A percentile compares a stretch with the other conserved stretches of the same genome.
Evolutionary conservation across 139 green algal genomes (phyloP).

Genomic region (Asterochloris erici): DNA sequence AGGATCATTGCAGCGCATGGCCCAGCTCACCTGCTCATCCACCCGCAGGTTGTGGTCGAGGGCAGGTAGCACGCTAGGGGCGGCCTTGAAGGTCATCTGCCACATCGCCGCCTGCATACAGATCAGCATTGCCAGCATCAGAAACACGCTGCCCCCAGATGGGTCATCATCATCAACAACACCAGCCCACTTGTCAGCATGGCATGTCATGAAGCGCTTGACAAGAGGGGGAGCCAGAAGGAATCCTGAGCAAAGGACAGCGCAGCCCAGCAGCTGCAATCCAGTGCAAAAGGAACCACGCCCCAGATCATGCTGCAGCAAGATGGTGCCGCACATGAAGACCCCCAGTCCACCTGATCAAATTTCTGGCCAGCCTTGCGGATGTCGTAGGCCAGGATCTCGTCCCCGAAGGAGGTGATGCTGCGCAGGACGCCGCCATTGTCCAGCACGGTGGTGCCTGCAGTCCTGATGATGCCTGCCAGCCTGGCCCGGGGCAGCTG

Average conservation of each 20-base stretch:
- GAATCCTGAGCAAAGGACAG: too few relatives aligned
- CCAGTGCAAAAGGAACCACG: too few relatives aligned
- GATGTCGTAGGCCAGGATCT: constrained; percentile 71
- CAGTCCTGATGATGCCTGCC: constrained; percentile 42
- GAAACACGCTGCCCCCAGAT: too few relatives aligned
- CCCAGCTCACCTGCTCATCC: constrained; percentile 35
- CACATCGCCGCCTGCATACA: constrained; percentile 63
- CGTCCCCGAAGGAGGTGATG: constrained; percentile 63
- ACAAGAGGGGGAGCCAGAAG: too few relatives aligned
- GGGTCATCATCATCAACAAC: too few relatives aligned
- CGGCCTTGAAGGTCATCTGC: constrained; percentile 71
- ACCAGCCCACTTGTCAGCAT: too few relatives aligned
- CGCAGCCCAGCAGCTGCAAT: too few relatives aligned
- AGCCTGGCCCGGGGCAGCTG: constrained; percentile 28
- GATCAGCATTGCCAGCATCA: not conserved
- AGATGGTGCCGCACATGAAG: too few relatives aligned
- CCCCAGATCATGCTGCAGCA: too few relatives aligned
- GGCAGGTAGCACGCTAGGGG: constrained; percentile 33
- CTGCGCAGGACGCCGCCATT: constrained; percentile 69
- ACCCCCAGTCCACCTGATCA: constrained; percentile 40
- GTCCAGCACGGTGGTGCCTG: constrained; percentile 49
- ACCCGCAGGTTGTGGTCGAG: constrained; percentile 62
- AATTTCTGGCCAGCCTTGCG: constrained; percentile 45
- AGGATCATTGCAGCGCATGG: too few relatives aligned
- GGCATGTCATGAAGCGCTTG: too few relatives aligned